Conservation (phyloP, 1,284 basidiomycete genomes). For the Leccinum ponderosum region DNA sequence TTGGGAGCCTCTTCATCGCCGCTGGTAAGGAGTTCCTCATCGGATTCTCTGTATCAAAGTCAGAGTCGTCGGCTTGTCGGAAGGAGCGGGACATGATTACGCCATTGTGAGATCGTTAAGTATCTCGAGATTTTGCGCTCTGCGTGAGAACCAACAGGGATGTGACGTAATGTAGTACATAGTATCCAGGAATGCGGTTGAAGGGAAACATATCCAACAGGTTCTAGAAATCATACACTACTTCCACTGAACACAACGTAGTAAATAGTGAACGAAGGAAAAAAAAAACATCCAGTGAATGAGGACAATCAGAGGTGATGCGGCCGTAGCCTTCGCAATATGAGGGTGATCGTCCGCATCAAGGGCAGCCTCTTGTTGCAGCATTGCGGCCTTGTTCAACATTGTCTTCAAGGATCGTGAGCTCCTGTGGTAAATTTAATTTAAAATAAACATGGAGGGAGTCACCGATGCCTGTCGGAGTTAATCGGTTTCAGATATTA, state of each 20-base stretch:
- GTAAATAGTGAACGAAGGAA: constrained; percentile 3
- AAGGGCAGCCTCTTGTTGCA: constrained; percentile 50
- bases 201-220: constrained; percentile 10
- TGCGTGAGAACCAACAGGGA: constrained; percentile 13
- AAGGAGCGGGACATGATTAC: constrained; percentile 82
- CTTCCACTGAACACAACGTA: constrained; percentile 10
- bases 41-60: constrained; percentile 77
- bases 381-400: constrained; percentile 58
- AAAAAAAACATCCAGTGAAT: constrained; percentile 78
- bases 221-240: constrained; percentile 14
- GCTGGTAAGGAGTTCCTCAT: constrained; percentile 80
- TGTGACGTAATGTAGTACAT: constrained; percentile 22
- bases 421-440: constrained; percentile 49
- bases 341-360: constrained; percentile 38
- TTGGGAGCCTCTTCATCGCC: constrained; percentile 64
- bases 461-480: constrained; percentile 60
- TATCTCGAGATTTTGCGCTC: constrained; percentile 24
- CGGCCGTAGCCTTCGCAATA: constrained; percentile 80
- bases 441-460: neutral
- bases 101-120: constrained; percentile 23
- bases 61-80: constrained; percentile 79
- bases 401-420: constrained; percentile 72
- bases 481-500: constrained; percentile 74
- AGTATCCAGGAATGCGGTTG: neutral
- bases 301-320: constrained; percentile 67